Base-by-base conservation (phyloP, 2,329 filamentous ascomycete species). In the Fusarium acutatum region DNA sequence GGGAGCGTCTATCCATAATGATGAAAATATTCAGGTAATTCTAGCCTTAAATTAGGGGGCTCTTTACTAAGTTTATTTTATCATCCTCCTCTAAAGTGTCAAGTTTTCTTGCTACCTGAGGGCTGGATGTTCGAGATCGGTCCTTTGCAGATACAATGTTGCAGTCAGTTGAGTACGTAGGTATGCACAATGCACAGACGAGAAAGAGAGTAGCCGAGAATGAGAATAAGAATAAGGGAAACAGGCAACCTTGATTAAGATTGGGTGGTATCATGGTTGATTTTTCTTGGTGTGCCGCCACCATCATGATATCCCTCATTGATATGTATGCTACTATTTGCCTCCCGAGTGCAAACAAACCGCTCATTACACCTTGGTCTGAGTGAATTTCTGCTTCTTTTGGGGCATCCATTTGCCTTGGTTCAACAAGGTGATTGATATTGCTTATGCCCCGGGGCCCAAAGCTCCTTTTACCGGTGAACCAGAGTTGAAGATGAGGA, bases 241-340 rank as follows among this genome's bases (percentile, higher is more conserved):
- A 47, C 37, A 35, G 28, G 17, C 63, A 64, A 64, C 57, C 44
- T 60, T 49, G 35, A 24, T 34, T 63, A n/a, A 37, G 26, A 44
- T 30, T 43, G 40, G 49, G 59, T 69, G 58, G 66, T 49, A 70
- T 69, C 65, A 69, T 69, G 67, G 46, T 43, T 44, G 47, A 38
- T 35, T 50, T 63, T 54, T 34, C 32, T 63, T 63, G 50, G 64
- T 64, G 50, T 57, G 57, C 57, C 60, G 53, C 60, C 53, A 32
- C 44, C 34, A 71, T 74, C 67, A 68, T 73, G 61, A 68, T 74
- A 74, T 68, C 62, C 58, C 67, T 66, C 71, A 59, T 53, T 57
- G 22, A 30, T 40, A 56, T 50, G 46, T 40, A 56, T 50, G 46
- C 32, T 50, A 49, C 40, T 43, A 47, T 38, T 50, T 32, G 24